Percentiles rank a stretch among this genome's conserved stretches.
Conservation (phyloP, 306 rosid species). For the Malus sieversii region DNA sequence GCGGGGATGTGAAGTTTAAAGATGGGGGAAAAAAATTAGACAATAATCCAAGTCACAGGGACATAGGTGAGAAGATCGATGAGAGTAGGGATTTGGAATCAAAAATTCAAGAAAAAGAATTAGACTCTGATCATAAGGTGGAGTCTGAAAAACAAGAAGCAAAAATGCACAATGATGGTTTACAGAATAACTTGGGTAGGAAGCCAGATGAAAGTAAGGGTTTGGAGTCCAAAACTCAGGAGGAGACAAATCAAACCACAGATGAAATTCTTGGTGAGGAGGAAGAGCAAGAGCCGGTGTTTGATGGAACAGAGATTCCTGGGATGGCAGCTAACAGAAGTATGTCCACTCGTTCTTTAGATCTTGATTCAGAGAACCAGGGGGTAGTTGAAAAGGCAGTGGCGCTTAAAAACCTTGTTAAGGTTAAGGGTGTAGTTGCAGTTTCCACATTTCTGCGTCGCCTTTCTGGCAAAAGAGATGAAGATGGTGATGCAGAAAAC, state of each 20-base stretch:
- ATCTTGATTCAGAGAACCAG: constrained; percentile 43
- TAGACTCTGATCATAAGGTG: constrained; percentile 2
- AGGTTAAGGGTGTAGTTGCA: constrained; percentile 56
- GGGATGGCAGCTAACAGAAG: constrained; percentile 59
- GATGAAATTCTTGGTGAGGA: constrained; percentile 50
- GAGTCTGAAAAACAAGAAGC: not conserved
- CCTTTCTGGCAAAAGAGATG: constrained; percentile 61
- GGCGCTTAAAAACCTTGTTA: constrained; percentile 68
- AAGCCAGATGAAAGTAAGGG: constrained; percentile 14
- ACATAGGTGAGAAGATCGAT: constrained; percentile 9
- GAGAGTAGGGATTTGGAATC: constrained; percentile 13
- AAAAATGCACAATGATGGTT: not conserved
- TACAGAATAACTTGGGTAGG: constrained; percentile 1
- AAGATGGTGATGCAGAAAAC: constrained; percentile 33
- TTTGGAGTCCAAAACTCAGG: constrained; percentile 20
- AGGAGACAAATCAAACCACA: constrained; percentile 12
- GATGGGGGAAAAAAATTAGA: constrained; percentile 22
- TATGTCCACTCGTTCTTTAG: constrained; percentile 34
- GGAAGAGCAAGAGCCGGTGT: constrained; percentile 60
- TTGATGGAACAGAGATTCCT: constrained; percentile 71
- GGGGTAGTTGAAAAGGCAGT: constrained; percentile 75
- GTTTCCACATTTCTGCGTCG: constrained; percentile 67
- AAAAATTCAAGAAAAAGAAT: not conserved
- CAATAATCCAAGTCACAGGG: constrained; percentile 1
- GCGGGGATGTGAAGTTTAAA: constrained; percentile 19